phyloP scores from a whole-genome alignment of 2,329 filamentous ascomycete genomes.

The Waltergamsia citrina region DNA sequence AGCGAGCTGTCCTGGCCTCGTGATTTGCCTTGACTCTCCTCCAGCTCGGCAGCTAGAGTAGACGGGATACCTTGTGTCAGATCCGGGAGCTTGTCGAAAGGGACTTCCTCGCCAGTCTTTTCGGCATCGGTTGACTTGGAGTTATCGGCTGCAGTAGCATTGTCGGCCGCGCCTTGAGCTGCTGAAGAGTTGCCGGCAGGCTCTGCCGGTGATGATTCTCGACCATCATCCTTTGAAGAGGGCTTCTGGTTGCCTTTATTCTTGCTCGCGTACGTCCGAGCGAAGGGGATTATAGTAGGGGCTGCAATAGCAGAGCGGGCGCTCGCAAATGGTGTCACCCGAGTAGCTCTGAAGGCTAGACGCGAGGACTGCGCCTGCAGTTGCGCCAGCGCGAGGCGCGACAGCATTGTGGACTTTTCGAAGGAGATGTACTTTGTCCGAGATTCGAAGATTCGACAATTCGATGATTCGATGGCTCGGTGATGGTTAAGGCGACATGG shows the following conservation, averaged over 20 bases:
- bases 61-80: slow-evolving; percentile 92
- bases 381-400: too few relatives aligned
- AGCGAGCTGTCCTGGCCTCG: slow-evolving; percentile 14
- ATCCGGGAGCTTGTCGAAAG: slow-evolving; percentile 69
- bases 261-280: slow-evolving; percentile 19
- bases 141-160: slow-evolving; percentile 14
- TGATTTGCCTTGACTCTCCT: slow-evolving; percentile 25
- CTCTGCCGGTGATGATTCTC: slow-evolving; percentile 5
- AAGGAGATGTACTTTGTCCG: too few relatives aligned
- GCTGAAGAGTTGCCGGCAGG: slow-evolving; percentile 11
- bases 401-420: slow-evolving; percentile 30
- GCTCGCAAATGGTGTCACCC: not conserved
- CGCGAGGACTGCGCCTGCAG: slow-evolving; percentile 20
- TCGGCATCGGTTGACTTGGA: slow-evolving; percentile 4
- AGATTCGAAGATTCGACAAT: too few relatives aligned
- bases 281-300: slow-evolving; percentile 13
- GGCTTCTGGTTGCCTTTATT: slow-evolving; percentile 7
- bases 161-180: slow-evolving; percentile 10
- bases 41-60: slow-evolving; percentile 71
- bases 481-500: too few relatives aligned
- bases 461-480: too few relatives aligned
- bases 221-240: not conserved
- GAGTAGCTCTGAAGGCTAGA: slow-evolving; percentile 16
- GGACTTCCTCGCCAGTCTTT: slow-evolving; percentile 29
- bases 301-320: slow-evolving; percentile 12